Evolutionary conservation across 441 rosid species (phyloP).

Genomic region (Viola pubescens): DNA sequence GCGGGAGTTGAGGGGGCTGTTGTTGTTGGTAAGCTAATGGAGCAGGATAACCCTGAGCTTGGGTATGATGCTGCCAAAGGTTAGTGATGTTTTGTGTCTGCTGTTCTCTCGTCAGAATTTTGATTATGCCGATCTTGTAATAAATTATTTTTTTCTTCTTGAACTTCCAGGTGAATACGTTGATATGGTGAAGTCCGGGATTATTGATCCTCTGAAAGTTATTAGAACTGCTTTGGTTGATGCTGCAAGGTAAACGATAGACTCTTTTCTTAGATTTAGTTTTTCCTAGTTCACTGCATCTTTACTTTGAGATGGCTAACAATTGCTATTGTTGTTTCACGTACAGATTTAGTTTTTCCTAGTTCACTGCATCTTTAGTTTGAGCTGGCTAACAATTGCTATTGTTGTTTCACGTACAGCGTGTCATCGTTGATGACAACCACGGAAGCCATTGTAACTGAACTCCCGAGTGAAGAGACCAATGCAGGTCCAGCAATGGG

Average conservation of each 20-base stretch:
- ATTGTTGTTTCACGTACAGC: constrained; percentile 26
- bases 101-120: no score
- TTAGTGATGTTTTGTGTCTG: constrained; percentile 16
- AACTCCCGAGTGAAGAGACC: constrained; percentile 72
- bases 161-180: constrained; percentile 55
- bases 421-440: constrained; percentile 86
- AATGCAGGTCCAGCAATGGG: constrained; percentile 43
- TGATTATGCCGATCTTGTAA: background rate
- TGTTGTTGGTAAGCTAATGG: constrained; percentile 79
- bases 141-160: background rate
- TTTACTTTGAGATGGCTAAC: background rate
- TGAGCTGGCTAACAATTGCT: background rate
- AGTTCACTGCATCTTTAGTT: no score
- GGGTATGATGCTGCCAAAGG: constrained; percentile 94
- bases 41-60: constrained; percentile 69
- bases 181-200: constrained; percentile 87
- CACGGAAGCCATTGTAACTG: constrained; percentile 69
- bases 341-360: no score
- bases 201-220: constrained; percentile 78
- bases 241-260: constrained; percentile 62
- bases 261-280: background rate
- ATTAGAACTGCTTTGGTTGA: constrained; percentile 85
- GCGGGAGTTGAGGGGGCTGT: constrained; percentile 92
- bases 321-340: background rate
- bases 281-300: no score